Percentiles rank a stretch among this genome's conserved stretches.
phyloP scores from a whole-genome alignment of 2,329 filamentous ascomycete genomes.

The Xylariaceae sp. region DNA sequence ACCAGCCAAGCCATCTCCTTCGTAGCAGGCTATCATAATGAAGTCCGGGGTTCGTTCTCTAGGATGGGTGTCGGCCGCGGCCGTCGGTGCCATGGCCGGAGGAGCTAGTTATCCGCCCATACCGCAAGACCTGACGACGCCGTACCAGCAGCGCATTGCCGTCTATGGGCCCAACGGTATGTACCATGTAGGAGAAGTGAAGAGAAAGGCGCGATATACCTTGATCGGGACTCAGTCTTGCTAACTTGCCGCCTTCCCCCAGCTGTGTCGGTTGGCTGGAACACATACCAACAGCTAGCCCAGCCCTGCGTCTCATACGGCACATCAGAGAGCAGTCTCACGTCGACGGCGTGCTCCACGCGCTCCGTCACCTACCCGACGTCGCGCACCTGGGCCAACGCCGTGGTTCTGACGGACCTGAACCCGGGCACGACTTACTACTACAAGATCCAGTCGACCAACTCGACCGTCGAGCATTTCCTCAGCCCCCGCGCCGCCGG shows the following conservation, averaged over 20 bases:
- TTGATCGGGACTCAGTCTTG: neutral
- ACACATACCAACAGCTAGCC: conserved; percentile 45
- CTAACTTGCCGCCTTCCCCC: conserved; percentile 1
- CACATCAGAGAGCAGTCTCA: conserved; percentile 35
- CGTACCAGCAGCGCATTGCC: conserved; percentile 48
- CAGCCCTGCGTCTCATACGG: conserved; percentile 49
- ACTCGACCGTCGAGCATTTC: conserved; percentile 49
- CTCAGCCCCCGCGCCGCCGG: conserved; percentile 48
- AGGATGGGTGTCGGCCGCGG: conserved; percentile 26
- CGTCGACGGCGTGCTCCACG: conserved; percentile 38
- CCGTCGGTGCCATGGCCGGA: conserved; percentile 22
- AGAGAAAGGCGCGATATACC: too few species aligned
- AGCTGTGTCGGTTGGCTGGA: conserved; percentile 52
- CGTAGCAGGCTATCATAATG: too few species aligned
- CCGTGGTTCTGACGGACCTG: conserved; percentile 41
- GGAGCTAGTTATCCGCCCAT: conserved; percentile 40
- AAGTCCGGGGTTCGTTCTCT: conserved; percentile 17
- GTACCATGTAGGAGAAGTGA: conserved; percentile 13
- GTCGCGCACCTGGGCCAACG: conserved; percentile 49
- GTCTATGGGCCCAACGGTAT: conserved; percentile 44
- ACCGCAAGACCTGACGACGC: conserved; percentile 46
- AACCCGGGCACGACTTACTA: conserved; percentile 52
- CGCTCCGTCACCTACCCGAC: conserved; percentile 45
- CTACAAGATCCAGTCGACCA: conserved; percentile 53
- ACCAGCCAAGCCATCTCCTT: too few species aligned